Evolutionary conservation across 371 early-diverging fungal species (phyloP), one percentile per base, ranked within the genome.

Genomic region (Circinella minor): DNA sequence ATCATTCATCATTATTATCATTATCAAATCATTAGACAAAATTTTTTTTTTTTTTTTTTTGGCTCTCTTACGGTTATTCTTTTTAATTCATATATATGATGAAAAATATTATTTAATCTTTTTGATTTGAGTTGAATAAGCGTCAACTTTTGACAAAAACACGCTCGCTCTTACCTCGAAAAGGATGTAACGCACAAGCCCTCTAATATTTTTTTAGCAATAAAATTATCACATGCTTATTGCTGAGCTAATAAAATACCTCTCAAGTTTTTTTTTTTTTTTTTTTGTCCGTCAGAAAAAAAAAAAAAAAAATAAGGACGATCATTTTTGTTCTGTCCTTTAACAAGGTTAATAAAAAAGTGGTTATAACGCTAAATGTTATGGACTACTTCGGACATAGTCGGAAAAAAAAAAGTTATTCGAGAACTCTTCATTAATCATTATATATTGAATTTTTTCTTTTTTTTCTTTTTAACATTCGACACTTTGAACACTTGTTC

Each of bases 161-260:
- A 66, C 60, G 55, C 67, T 46, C 9, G 10, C 14, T 38, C 57
- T 66, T 66, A 54, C 67, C 55, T 57, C n/a, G 43, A 65, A 66
- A 57, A 66, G 67, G 60, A 48, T 55, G 59, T 34, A n/a, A 39
- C 67, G 59, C 55, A 66, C 59, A 66, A 66, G 67, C 55, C 55
- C 17, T n/a, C 20, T 47, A 36, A 43, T 27, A 27, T 27, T 27
- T 27, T 27, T 27, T 65, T 47, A 15, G 38, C 66, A 54, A 46
- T 55, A 10, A 39, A 66, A 48, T 66, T 46, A 46, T 65, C 65
- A 65, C 54, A 65, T 65, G 65, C 18, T 51, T 36, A 48, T 65
- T 27, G 51, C 54, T 57, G 57, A 57, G 57, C 57, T 57, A 57
- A 57, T 51, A 51, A 51, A 11, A 47, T n/a, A n/a, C 27, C 27